phyloP scores from a whole-genome alignment of 1,139 yeast genomes.

The Geotrichum carabidarum region DNA sequence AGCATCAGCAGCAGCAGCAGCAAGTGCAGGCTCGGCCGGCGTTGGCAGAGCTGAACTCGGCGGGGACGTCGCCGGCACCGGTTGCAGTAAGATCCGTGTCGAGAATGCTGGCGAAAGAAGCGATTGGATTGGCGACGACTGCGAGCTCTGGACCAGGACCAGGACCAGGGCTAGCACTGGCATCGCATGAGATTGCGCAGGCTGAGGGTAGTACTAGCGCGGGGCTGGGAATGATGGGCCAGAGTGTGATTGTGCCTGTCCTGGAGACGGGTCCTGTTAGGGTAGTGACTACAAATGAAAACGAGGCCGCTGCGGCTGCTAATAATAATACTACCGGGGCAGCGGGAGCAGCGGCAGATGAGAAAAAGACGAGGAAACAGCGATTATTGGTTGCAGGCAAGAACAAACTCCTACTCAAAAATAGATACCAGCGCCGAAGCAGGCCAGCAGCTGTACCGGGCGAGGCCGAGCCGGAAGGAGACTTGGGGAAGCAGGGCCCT shows the following conservation, averaged over 20 bases:
- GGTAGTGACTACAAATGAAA: background rate
- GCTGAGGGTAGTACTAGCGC: too few relatives aligned
- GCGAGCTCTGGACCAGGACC: background rate
- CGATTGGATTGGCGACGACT: background rate
- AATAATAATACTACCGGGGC: background rate
- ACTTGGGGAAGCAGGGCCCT: background rate
- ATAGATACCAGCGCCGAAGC: constrained; percentile 2
- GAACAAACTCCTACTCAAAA: background rate
- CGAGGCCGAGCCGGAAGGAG: background rate
- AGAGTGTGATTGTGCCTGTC: too few relatives aligned
- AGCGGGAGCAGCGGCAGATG: background rate
- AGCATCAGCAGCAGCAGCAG: background rate
- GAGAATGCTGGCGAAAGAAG: background rate
- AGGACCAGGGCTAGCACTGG: background rate
- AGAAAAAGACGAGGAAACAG: constrained; percentile 2
- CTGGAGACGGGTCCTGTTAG: background rate
- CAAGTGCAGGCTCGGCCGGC: background rate
- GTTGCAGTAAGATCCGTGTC: background rate
- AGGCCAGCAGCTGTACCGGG: background rate
- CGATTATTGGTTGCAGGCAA: constrained; percentile 3
- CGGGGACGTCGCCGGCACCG: background rate
- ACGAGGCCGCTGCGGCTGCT: background rate
- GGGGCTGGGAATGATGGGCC: too few relatives aligned
- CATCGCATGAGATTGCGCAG: too few relatives aligned
- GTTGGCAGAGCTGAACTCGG: background rate